Conservation (phyloP, 495 filamentous ascomycete species). For the Trichoderma asperelloides region DNA sequence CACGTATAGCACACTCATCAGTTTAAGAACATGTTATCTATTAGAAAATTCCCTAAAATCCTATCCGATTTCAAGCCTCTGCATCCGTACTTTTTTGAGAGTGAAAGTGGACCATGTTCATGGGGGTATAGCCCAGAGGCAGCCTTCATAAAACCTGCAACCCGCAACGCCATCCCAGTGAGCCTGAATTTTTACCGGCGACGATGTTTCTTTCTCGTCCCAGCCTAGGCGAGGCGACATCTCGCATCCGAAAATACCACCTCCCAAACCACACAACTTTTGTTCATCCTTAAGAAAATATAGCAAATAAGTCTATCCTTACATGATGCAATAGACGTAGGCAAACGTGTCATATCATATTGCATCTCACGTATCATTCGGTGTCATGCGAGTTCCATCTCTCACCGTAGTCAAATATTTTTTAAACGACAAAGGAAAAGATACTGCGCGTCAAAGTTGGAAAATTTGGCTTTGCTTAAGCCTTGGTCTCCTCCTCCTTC, state of each 20-base stretch:
- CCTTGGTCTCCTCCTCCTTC: slow-evolving; percentile 51
- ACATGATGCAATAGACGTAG: slow-evolving; percentile 18
- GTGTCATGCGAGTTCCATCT: neutral
- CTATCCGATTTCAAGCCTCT: neutral
- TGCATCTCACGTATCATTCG: slow-evolving; percentile 6
- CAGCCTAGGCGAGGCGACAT: neutral
- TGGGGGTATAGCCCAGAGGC: slow-evolving; percentile 11
- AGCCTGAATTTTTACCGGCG: slow-evolving; percentile 1
- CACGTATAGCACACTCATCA: neutral
- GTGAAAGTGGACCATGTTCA: slow-evolving; percentile 4
- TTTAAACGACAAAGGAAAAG: slow-evolving; percentile 19
- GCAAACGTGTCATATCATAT: slow-evolving; percentile 7
- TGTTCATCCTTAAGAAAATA: slow-evolving; percentile 8
- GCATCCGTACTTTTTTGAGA: neutral
- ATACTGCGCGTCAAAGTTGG: neutral
- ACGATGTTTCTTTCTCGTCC: neutral
- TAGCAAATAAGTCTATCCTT: slow-evolving; percentile 26
- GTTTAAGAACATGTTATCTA: slow-evolving; percentile 4
- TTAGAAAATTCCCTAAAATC: slow-evolving; percentile 5
- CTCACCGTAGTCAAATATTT: slow-evolving; percentile 15
- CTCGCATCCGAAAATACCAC: neutral
- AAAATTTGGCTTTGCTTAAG: slow-evolving; percentile 33
- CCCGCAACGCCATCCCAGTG: slow-evolving; percentile 10
- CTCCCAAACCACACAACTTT: slow-evolving; percentile 9
- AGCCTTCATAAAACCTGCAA: slow-evolving; percentile 7